Conservation (phyloP, 768 basidiomycete species). For the Pleurotus salmoneostramineus region DNA sequence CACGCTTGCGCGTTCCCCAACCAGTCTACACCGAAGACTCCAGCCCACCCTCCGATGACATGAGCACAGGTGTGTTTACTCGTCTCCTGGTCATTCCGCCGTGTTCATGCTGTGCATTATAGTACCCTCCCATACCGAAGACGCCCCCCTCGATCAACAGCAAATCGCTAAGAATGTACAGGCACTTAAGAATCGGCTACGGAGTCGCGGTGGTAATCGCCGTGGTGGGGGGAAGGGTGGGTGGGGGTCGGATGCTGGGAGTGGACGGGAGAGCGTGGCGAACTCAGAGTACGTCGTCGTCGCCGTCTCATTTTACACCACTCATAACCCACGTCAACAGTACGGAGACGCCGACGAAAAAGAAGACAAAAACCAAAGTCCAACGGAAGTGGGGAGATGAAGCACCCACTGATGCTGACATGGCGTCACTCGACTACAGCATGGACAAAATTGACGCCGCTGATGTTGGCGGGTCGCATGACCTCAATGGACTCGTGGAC, state of each 20-base stretch:
- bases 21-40: constrained; percentile 27
- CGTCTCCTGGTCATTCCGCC: too few species aligned
- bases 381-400: constrained; percentile 94
- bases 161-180: constrained; percentile 92
- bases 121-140: constrained; percentile 48
- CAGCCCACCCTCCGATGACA: constrained; percentile 59
- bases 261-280: constrained; percentile 57
- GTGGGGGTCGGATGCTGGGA: constrained; percentile 43
- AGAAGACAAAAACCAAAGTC: constrained; percentile 61
- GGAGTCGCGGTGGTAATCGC: constrained; percentile 67
- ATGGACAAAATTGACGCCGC: constrained; percentile 43
- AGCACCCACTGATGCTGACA: constrained; percentile 77
- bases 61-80: constrained; percentile 46
- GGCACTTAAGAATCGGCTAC: constrained; percentile 80
- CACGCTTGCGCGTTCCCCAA: constrained; percentile 45
- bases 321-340: constrained; percentile 23
- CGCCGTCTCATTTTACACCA: constrained; percentile 2
- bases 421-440: constrained; percentile 92
- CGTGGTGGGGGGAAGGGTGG: constrained; percentile 46
- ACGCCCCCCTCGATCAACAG: constrained; percentile 70
- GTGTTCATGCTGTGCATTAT: too few species aligned
- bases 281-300: constrained; percentile 63
- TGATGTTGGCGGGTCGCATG: constrained; percentile 31
- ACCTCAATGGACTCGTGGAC: constrained; percentile 64
- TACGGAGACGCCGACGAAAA: constrained; percentile 60